A percentile compares a stretch with the other conserved stretches of the same genome.
Conservation (phyloP, 345 rosid species). For the Euphorbia tirucalli region DNA sequence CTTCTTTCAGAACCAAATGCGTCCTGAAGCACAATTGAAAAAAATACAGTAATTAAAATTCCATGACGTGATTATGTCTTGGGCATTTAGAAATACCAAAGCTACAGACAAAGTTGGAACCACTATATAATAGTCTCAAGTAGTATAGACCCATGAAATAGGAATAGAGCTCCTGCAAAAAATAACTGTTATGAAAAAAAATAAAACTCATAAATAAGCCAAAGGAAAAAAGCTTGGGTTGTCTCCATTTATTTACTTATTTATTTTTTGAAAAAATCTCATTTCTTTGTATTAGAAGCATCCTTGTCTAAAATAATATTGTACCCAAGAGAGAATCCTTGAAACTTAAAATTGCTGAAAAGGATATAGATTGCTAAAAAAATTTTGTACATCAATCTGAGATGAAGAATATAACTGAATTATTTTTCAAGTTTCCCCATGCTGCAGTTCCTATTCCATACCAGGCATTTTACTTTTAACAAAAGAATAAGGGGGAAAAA, state of each 20-base stretch:
- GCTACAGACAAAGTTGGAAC: background rate
- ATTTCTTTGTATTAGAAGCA: background rate
- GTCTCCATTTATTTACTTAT: no score
- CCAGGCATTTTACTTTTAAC: background rate
- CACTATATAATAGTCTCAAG: background rate
- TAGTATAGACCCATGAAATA: background rate
- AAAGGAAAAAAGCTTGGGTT: no score
- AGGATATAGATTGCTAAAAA: background rate
- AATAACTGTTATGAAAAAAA: background rate
- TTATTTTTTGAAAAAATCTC: no score
- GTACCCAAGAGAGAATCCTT: background rate
- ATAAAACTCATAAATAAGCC: background rate
- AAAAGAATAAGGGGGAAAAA: background rate
- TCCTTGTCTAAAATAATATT: background rate
- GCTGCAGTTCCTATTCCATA: background rate
- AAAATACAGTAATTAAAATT: background rate
- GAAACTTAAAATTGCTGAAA: background rate
- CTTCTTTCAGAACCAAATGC: conserved; percentile 82
- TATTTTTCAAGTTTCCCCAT: background rate
- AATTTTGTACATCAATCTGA: background rate
- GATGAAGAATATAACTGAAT: background rate
- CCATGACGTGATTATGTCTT: background rate
- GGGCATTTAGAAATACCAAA: background rate
- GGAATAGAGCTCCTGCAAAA: background rate
- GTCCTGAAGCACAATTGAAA: conserved; percentile 43